Evolutionary conservation across 305 asterid species (phyloP).

Genomic region (Salvia sclarea): DNA sequence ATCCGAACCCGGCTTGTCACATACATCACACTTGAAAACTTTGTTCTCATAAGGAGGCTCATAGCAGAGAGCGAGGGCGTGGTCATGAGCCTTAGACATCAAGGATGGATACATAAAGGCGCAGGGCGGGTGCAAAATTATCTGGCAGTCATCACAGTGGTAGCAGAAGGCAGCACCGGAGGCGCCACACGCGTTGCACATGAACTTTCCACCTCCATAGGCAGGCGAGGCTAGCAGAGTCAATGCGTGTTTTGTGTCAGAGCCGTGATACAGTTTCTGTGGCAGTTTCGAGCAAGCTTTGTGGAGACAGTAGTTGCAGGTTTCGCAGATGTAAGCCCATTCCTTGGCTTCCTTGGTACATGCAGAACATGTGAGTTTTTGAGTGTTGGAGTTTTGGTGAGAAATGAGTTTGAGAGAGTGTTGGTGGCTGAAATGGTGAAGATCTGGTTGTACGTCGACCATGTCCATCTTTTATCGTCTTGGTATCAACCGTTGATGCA

Average conservation of each 20-base stretch:
- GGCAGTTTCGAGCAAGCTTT: constrained; percentile 45
- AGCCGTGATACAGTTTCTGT: constrained; percentile 33
- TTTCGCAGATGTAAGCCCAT: constrained; percentile 33
- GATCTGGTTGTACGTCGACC: neutral
- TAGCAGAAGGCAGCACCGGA: constrained; percentile 42
- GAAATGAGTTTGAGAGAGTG: constrained; percentile 38
- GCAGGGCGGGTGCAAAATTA: constrained; percentile 40
- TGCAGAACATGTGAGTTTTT: constrained; percentile 27
- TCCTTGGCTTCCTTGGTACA: constrained; percentile 38
- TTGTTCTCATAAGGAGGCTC: constrained; percentile 40
- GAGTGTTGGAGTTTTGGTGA: neutral
- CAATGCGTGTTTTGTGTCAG: constrained; percentile 37
- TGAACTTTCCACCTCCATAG: constrained; percentile 36
- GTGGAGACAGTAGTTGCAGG: constrained; percentile 43
- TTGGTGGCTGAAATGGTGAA: constrained; percentile 48
- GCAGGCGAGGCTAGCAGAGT: constrained; percentile 39
- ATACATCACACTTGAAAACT: constrained; percentile 40
- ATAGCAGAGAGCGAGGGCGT: constrained; percentile 40
- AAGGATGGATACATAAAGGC: constrained; percentile 33
- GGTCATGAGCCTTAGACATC: constrained; percentile 35
- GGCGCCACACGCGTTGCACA: constrained; percentile 43
- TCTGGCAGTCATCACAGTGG: constrained; percentile 38
- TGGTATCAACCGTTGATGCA: neutral
- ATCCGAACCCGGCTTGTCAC: constrained; percentile 34
- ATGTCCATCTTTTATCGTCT: constrained; percentile 9